phyloP scores from a whole-genome alignment of 2,329 filamentous ascomycete species.

The Ceratocystis lukuohia region DNA sequence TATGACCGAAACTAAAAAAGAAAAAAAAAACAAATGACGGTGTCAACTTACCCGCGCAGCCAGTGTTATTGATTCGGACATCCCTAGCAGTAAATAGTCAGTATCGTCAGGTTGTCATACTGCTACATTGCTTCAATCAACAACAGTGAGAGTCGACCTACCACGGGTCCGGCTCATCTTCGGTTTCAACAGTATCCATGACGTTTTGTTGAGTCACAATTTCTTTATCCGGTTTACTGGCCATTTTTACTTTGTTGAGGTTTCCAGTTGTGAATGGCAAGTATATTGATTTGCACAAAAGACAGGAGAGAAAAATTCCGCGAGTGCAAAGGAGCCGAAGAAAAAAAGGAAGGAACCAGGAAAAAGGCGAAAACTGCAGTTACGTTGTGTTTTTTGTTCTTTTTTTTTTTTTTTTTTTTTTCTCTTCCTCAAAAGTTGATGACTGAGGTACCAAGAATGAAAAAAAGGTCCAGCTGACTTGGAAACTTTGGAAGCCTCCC shows the following conservation, averaged over 20 bases:
- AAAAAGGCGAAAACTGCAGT: not conserved
- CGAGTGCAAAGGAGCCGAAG: not conserved
- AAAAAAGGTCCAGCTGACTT: not conserved
- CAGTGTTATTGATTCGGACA: conserved; percentile 93
- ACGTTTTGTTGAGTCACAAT: conserved; percentile 23
- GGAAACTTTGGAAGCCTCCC: not conserved
- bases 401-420: too few species aligned
- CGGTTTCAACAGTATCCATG: conserved; percentile 34
- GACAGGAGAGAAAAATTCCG: not conserved
- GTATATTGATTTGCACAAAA: not conserved
- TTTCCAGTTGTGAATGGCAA: not conserved
- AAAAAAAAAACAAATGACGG: too few species aligned
- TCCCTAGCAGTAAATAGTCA: conserved; percentile 41
- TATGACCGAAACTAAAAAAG: not conserved
- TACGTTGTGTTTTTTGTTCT: not conserved
- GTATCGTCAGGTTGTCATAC: not conserved
- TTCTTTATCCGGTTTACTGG: conserved; percentile 29
- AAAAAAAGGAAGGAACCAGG: not conserved
- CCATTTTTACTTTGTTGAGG: conserved; percentile 1
- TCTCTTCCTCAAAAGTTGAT: not conserved
- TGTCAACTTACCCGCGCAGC: conserved; percentile 60
- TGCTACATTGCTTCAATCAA: not conserved
- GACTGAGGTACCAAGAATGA: not conserved
- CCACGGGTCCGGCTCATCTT: conserved; percentile 94
- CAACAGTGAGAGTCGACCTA: conserved; percentile 28